Evolutionary conservation across 805 yeast species (phyloP).

Genomic region (Saccharomycopsis sp.): DNA sequence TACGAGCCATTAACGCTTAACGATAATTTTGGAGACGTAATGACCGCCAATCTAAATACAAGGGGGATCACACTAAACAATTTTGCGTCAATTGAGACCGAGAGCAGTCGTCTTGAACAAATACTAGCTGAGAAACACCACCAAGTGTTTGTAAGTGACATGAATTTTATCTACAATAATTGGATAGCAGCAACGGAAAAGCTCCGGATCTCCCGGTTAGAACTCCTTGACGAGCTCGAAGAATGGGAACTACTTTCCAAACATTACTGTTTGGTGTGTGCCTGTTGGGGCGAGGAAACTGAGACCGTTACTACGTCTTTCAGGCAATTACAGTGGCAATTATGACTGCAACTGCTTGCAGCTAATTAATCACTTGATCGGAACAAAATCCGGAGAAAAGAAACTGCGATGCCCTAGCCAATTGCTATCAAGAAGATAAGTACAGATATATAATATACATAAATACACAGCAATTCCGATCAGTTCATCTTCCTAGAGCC

Average conservation of each 20-base stretch:
- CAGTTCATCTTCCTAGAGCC: no score
- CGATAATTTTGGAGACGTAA: slow-evolving; percentile 61
- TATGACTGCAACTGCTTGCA: no score
- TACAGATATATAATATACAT: no score
- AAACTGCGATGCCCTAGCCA: no score
- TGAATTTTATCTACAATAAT: slow-evolving; percentile 19
- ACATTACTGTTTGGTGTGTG: slow-evolving; percentile 47
- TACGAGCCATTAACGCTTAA: slow-evolving; percentile 66
- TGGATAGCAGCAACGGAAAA: slow-evolving; percentile 33
- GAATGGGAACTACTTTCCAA: slow-evolving; percentile 54
- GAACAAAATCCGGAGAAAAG: no score
- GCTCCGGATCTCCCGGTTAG: slow-evolving; percentile 44
- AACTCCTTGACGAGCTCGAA: slow-evolving; percentile 69
- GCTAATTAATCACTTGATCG: no score
- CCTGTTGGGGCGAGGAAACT: slow-evolving; percentile 5
- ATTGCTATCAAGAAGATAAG: no score
- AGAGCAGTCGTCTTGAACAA: slow-evolving; percentile 32
- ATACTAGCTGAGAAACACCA: neutral
- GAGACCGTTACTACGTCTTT: neutral
- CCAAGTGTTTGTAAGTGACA: slow-evolving; percentile 23
- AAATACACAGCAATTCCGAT: no score
- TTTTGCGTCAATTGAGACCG: slow-evolving; percentile 42
- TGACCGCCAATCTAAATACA: slow-evolving; percentile 52
- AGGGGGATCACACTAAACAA: slow-evolving; percentile 56
- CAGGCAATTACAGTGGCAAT: neutral